These are phyloP conservation scores for Pseudisothecium myosuroides DNA, from an alignment of 225 moss, liverwort and hornwort genomes.

Conservation along the genomic window DNA sequence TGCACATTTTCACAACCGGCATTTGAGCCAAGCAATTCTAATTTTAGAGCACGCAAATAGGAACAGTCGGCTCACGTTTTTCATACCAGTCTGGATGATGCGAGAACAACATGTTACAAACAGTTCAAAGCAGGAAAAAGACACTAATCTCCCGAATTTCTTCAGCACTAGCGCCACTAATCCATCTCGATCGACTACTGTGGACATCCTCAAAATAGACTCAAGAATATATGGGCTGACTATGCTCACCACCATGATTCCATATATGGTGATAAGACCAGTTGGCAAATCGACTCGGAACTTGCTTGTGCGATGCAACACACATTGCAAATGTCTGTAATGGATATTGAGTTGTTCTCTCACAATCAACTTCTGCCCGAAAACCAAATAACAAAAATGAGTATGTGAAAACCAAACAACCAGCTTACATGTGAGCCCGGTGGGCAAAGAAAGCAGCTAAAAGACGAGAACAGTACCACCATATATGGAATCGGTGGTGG, in stretches of 20 bases:
- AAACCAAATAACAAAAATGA: not conserved
- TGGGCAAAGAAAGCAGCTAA: no score
- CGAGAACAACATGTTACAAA: not conserved
- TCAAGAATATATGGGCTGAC: not conserved
- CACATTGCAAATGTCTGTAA: not conserved
- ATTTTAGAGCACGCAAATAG: not conserved
- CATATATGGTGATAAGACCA: not conserved
- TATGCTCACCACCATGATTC: not conserved
- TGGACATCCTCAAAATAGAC: not conserved
- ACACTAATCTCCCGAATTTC: not conserved
- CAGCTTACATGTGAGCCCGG: no score
- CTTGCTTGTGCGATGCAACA: not conserved
- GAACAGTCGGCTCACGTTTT: not conserved
- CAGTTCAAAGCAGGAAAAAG: not conserved
- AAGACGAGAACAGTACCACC: no score
- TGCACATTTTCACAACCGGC: not conserved
- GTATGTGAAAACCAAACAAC: no score
- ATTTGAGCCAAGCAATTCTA: not conserved
- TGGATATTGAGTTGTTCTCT: not conserved
- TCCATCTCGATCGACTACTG: not conserved
- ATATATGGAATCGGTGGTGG: no score
- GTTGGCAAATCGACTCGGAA: not conserved
- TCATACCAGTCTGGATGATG: not conserved
- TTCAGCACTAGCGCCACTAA: not conserved
- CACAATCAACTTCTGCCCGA: not conserved